Evolutionary conservation across 2,329 filamentous ascomycete genomes (phyloP).

Genomic region (Cladosporium sp.): DNA sequence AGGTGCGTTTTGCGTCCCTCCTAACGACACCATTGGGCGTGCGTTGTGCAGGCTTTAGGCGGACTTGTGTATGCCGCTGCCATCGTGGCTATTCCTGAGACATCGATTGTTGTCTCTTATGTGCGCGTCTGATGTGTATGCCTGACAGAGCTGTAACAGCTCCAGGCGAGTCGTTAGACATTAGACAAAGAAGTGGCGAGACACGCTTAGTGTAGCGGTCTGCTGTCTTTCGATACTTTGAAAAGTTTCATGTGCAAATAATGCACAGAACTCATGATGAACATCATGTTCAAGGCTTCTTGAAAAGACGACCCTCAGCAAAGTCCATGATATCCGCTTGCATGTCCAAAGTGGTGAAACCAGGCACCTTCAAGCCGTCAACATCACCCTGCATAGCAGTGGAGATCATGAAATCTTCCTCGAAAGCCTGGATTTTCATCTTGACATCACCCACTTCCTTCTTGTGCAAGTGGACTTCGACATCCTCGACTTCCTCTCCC

Average conservation of each 20-base stretch:
- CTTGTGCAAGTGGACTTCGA: constrained; percentile 48
- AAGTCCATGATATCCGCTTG: constrained; percentile 27
- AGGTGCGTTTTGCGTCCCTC: not conserved
- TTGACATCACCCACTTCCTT: constrained; percentile 47
- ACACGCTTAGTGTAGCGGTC: not conserved
- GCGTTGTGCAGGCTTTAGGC: not conserved
- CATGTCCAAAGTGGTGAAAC: constrained; percentile 29
- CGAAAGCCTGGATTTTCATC: constrained; percentile 55
- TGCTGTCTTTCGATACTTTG: not conserved
- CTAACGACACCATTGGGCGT: no score
- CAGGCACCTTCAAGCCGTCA: constrained; percentile 26
- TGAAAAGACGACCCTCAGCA: constrained; percentile 20
- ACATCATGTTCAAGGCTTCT: constrained; percentile 2
- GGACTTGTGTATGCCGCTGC: not conserved
- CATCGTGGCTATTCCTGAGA: not conserved
- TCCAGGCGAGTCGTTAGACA: constrained; percentile 3
- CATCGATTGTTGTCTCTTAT: constrained; percentile 2
- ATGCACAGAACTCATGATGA: no score
- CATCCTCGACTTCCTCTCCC: constrained; percentile 44
- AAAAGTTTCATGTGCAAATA: not conserved
- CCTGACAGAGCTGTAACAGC: not conserved
- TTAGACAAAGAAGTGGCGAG: constrained; percentile 7
- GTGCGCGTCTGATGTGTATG: constrained; percentile 3
- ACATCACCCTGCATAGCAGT: constrained; percentile 44
- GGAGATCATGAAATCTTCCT: constrained; percentile 55